phyloP scores from a whole-genome alignment of 164 flowering plant species.

The Annona squamosa region DNA sequence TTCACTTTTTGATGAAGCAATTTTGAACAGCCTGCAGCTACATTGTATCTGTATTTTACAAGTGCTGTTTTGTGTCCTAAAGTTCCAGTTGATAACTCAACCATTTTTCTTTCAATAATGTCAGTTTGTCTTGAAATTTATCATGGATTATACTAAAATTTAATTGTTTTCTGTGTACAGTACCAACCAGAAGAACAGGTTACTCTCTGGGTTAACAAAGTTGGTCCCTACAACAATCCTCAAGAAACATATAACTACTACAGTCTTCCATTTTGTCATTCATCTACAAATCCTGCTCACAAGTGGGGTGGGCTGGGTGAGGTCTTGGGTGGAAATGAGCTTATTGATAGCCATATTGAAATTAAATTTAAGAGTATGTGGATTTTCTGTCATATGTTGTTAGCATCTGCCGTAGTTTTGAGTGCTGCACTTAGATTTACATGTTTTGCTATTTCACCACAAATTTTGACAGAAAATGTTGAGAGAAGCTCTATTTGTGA shows the following conservation, averaged over 20 bases:
- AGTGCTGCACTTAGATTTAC: not conserved
- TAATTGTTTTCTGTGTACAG: conserved; percentile 34
- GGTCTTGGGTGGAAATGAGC: conserved; percentile 97
- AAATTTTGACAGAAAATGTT: conserved; percentile 57
- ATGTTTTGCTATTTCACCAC: not conserved
- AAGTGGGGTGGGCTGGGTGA: conserved; percentile 99
- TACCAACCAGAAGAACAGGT: conserved; percentile 72
- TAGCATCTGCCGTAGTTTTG: not conserved
- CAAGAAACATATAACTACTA: conserved; percentile 97
- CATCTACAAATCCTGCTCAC: conserved; percentile 54
- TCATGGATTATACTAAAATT: not conserved
- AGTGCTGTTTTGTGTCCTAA: conserved; percentile 1
- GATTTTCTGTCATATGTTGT: not conserved
- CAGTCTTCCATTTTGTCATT: conserved; percentile 90
- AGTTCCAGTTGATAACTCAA: not conserved
- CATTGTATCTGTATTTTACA: not conserved
- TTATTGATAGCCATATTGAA: conserved; percentile 84
- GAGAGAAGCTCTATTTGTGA: conserved; percentile 63
- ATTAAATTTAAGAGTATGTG: conserved; percentile 75
- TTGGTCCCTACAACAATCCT: conserved; percentile 98
- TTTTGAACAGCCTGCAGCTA: not conserved
- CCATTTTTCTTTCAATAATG: not conserved
- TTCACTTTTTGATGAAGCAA: not conserved
- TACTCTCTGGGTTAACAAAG: conserved; percentile 96
- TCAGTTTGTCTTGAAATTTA: no score